These are phyloP conservation scores for Candida sojae DNA, from an alignment of 1,139 yeast genomes.

Conservation along the genomic window DNA sequence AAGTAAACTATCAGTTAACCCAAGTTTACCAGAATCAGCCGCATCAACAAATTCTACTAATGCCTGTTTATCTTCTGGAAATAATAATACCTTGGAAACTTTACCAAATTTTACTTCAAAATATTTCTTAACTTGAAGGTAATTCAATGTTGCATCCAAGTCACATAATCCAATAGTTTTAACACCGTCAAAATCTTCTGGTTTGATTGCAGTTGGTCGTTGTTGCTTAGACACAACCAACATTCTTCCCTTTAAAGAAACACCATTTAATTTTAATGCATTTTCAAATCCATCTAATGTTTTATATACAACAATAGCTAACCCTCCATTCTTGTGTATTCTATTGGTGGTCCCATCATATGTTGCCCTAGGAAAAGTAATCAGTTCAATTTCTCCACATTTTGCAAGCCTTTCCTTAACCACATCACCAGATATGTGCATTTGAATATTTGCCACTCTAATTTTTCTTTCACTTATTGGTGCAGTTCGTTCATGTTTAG, in stretches of 20 bases:
- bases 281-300: conserved; percentile 37
- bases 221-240: conserved; percentile 45
- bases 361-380: conserved; percentile 48
- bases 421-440: conserved; percentile 35
- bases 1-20: conserved; percentile 25
- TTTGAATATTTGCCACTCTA: conserved; percentile 73
- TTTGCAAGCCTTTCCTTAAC: conserved; percentile 26
- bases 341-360: conserved; percentile 21
- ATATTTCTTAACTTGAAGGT: conserved; percentile 38
- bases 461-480: conserved; percentile 28
- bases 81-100: conserved; percentile 43
- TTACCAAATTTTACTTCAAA: conserved; percentile 36
- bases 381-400: conserved; percentile 45
- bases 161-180: conserved; percentile 46
- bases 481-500: conserved; percentile 11
- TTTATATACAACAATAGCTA: conserved; percentile 55
- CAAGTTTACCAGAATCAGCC: conserved; percentile 59
- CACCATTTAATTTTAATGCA: conserved; percentile 41
- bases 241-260: conserved; percentile 38
- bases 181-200: conserved; percentile 26
- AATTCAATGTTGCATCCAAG: conserved; percentile 47
- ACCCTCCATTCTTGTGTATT: conserved; percentile 48
- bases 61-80: conserved; percentile 53
- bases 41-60: conserved; percentile 51
- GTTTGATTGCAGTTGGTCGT: conserved; percentile 23